Evolutionary conservation across 1,284 basidiomycete species (phyloP).

Genomic region (Moesziomyces parantarcticus): DNA sequence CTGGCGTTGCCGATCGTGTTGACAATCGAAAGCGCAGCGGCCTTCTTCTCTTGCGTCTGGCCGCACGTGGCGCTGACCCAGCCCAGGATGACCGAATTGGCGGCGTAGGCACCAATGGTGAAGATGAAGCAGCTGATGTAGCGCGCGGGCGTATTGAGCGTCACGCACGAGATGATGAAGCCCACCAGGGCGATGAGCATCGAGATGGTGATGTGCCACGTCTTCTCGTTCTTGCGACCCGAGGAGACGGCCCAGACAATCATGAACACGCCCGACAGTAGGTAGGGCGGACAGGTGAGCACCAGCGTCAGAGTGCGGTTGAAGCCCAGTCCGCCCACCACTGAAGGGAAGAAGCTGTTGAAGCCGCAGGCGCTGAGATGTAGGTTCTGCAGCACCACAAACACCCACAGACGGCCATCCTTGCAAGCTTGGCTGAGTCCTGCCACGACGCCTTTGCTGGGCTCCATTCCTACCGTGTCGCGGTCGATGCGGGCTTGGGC

Average conservation of each 20-base stretch:
- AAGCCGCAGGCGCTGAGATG: constrained; percentile 3
- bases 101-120: too few relatives aligned
- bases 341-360: constrained; percentile 5
- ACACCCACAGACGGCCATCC: constrained; percentile 1
- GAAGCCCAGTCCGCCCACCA: constrained; percentile 3
- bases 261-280: neutral
- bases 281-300: constrained; percentile 6
- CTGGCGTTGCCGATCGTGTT: constrained; percentile 3
- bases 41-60: too few relatives aligned
- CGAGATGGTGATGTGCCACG: constrained; percentile 7
- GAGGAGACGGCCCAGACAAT: constrained; percentile 1
- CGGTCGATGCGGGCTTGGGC: neutral
- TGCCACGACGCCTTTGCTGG: neutral
- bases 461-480: constrained; percentile 5
- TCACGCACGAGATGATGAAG: neutral
- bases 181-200: constrained; percentile 3
- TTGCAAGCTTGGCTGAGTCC: constrained; percentile 4
- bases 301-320: constrained; percentile 4
- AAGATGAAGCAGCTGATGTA: neutral
- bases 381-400: constrained; percentile 1
- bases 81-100: too few relatives aligned
- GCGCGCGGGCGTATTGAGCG: neutral
- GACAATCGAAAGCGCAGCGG: neutral
- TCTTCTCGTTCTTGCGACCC: constrained; percentile 1
- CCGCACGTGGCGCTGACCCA: too few relatives aligned